Base-by-base conservation (phyloP, 139 green algal genomes). In the Picochlorum sp. region DNA sequence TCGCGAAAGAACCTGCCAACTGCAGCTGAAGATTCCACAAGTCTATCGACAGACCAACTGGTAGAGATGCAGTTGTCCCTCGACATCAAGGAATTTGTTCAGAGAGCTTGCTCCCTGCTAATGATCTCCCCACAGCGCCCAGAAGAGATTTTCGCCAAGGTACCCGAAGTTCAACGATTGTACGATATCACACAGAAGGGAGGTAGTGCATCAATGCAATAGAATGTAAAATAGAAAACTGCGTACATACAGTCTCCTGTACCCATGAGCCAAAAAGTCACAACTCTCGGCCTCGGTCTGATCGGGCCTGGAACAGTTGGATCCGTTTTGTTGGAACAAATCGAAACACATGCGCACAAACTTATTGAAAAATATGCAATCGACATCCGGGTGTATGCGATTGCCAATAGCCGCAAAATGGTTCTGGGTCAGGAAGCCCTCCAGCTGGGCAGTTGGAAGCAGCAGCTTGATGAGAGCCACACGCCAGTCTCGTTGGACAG, bases 231-330 rank as follows among this genome's bases (percentile, higher is more conserved):
- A 30, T 30, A 28, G 24, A 28, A 28, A 28, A 28, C 24, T 28
- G 24, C 24, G 24, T 26, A 26, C 24, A 26, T 26, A 26, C 24
- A 26, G 4, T 4, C 24, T 28, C 24, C 24, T 28, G 24, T 28
- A 4, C 2, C 24, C 24, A 28, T 28, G 24, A 28, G 24, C 24
- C 24, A 28, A 28, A 28, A 28, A 21, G n/a, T 26, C 23, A 59
- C 20, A 13, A 32, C 51, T 32, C 84, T 87, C 44, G 81, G 80
- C 9, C 78, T 98, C 15, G 92, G 77, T 16, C 59, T 98, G 3
- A 82, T 98, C 44, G 90, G 90, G 0, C 89, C 92, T 2, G 92
- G 92, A 3, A 76, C 90, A 7, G 88, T 98, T 37, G 92, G 92
- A 4, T 74, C 78, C 13, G 88, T 87, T 0, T 70, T 98, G 15